Conservation (phyloP, 108 stramenopile genomes). For the Stephanodiscus minutulus region DNA sequence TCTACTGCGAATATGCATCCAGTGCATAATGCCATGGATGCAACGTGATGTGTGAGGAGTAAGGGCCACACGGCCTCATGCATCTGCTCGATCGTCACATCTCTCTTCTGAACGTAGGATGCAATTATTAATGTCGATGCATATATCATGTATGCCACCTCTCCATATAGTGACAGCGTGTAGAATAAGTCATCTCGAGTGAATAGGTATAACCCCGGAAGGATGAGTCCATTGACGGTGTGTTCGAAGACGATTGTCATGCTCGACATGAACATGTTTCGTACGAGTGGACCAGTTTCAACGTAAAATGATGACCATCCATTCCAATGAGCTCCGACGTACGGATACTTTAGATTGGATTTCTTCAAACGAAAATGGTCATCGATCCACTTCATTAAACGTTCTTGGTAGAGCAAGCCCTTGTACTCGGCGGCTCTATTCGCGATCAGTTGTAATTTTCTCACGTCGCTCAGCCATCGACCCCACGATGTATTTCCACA, state of each 20-base stretch:
- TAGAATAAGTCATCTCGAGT: constrained; percentile 27
- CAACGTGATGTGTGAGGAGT: constrained; percentile 30
- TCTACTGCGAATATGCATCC: constrained; percentile 29
- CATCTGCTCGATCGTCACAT: constrained; percentile 44
- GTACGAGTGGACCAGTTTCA: constrained; percentile 36
- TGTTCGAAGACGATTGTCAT: constrained; percentile 29
- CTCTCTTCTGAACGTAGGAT: constrained; percentile 24
- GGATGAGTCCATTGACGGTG: constrained; percentile 32
- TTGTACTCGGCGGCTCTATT: constrained; percentile 39
- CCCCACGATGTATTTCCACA: too few species aligned
- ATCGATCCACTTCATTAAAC: constrained; percentile 38
- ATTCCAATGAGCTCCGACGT: constrained; percentile 43
- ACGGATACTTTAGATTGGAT: constrained; percentile 31
- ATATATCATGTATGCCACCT: constrained; percentile 37
- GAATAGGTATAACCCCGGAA: constrained; percentile 25
- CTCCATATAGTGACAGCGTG: constrained; percentile 29
- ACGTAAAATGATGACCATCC: constrained; percentile 45
- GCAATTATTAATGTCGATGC: constrained; percentile 11
- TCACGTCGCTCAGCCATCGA: too few species aligned
- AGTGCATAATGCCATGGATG: constrained; percentile 24
- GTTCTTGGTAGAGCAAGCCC: constrained; percentile 27
- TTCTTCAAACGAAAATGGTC: constrained; percentile 39
- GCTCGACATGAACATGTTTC: constrained; percentile 36
- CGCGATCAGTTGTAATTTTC: constrained; percentile 29
- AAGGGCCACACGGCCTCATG: constrained; percentile 38